Evolutionary conservation across 192 early-diverging fungal genomes (phyloP).

Genomic region (Coemansia sp.): DNA sequence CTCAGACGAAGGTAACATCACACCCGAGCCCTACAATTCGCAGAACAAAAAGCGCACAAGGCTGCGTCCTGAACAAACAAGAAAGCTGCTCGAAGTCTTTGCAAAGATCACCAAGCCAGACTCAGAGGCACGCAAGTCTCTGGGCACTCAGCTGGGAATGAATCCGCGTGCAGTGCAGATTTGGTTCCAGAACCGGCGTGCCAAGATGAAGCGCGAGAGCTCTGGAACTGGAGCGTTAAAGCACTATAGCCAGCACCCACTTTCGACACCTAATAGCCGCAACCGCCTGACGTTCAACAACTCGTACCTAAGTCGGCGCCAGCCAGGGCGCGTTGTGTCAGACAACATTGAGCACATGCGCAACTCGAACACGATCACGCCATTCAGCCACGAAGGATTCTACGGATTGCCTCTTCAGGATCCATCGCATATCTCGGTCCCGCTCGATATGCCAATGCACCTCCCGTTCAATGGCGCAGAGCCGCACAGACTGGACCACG

Average conservation of each 20-base stretch:
- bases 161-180: conserved; percentile 74
- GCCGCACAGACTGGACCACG: conserved; percentile 17
- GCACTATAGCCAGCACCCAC: conserved; percentile 10
- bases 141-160: conserved; percentile 68
- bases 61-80: conserved; percentile 67
- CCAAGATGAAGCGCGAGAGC: conserved; percentile 78
- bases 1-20: conserved; percentile 5
- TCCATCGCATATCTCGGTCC: conserved; percentile 45
- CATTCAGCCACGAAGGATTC: conserved; percentile 18
- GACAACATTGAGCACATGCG: conserved; percentile 39
- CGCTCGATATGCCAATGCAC: conserved; percentile 21
- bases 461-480: conserved; percentile 9
- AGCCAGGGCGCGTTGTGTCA: conserved; percentile 33
- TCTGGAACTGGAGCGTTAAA: conserved; percentile 11
- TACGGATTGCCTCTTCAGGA: conserved; percentile 40
- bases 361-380: conserved; percentile 18
- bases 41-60: conserved; percentile 64
- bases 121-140: conserved; percentile 58
- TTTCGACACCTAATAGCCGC: conserved; percentile 14
- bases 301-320: conserved; percentile 32
- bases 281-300: conserved; percentile 42
- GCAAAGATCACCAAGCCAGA: conserved; percentile 64
- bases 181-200: conserved; percentile 89
- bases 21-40: conserved; percentile 27
- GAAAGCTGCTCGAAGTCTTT: conserved; percentile 60